phyloP scores from a whole-genome alignment of 1,284 basidiomycete species.

The Rhodotorula sp. region DNA sequence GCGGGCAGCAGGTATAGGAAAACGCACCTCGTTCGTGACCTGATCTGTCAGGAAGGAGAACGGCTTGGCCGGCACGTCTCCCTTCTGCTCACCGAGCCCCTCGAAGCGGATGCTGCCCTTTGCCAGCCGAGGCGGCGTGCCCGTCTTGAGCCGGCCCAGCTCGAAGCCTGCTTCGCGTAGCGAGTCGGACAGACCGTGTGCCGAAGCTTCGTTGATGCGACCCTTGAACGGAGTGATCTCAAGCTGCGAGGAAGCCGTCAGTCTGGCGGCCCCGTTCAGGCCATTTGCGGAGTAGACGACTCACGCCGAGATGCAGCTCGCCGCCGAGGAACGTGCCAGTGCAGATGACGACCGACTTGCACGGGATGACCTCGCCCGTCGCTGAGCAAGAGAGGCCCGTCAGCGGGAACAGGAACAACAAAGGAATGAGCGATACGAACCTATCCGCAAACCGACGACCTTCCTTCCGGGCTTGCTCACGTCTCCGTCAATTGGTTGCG shows the following conservation, averaged over 20 bases:
- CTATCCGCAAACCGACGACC: constrained; percentile 68
- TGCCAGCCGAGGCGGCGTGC: constrained; percentile 79
- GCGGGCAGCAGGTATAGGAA: neutral
- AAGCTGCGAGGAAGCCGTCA: neutral
- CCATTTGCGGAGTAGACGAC: too few relatives aligned
- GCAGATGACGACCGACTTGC: constrained; percentile 79
- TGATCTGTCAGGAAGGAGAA: constrained; percentile 50
- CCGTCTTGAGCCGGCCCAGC: constrained; percentile 81
- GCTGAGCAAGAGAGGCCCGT: constrained; percentile 54
- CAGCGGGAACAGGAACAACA: too few relatives aligned
- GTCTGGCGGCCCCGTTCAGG: too few relatives aligned
- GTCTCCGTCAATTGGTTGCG: constrained; percentile 44
- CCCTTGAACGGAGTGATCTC: constrained; percentile 73
- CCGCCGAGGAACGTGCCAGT: constrained; percentile 88
- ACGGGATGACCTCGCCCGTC: constrained; percentile 70
- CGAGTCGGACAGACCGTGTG: constrained; percentile 69
- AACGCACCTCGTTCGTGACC: constrained; percentile 55
- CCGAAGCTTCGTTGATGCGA: constrained; percentile 58
- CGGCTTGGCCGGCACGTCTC: constrained; percentile 43
- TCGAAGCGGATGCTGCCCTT: constrained; percentile 69
- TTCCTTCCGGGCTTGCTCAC: constrained; percentile 51
- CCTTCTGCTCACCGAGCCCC: constrained; percentile 54
- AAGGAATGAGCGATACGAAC: constrained; percentile 52
- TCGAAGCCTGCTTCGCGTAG: constrained; percentile 73
- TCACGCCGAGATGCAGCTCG: constrained; percentile 78